A percentile compares a stretch with the other conserved stretches of the same genome.
phyloP scores from a whole-genome alignment of 805 yeast species.

The Yarrowia osloensis region DNA sequence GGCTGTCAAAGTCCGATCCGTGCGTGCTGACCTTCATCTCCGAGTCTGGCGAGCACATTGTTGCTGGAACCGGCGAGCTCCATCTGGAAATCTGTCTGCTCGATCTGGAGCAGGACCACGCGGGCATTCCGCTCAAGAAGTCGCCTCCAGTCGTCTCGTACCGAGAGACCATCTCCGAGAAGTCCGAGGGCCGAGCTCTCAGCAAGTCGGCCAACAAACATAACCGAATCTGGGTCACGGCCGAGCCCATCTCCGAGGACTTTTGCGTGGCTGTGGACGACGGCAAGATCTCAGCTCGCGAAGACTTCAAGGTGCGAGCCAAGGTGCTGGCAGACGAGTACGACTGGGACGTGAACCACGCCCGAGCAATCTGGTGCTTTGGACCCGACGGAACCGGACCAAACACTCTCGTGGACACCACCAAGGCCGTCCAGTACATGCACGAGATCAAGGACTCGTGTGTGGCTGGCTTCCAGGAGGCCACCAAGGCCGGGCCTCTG shows the following conservation, averaged over 20 bases:
- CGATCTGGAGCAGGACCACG: conserved; percentile 98
- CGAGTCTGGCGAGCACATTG: conserved; percentile 98
- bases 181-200: conserved; percentile 92
- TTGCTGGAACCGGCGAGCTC: conserved; percentile 99
- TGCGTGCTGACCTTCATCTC: conserved; percentile 87
- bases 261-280: conserved; percentile 84
- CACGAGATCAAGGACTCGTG: conserved; percentile 98
- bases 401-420: conserved; percentile 97
- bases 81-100: conserved; percentile 96
- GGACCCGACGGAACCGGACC: conserved; percentile 99
- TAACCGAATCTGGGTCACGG: conserved; percentile 98
- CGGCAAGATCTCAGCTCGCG: conserved; percentile 91
- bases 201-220: conserved; percentile 99
- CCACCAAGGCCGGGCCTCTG: conserved; percentile 99
- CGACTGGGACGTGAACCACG: conserved; percentile 99
- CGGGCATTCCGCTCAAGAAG: conserved; percentile 97
- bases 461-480: conserved; percentile 99
- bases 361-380: conserved; percentile 99
- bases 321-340: conserved; percentile 97
- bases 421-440: conserved; percentile 99
- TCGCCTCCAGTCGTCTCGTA: conserved; percentile 98
- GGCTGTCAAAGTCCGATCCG: conserved; percentile 99
- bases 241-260: conserved; percentile 95
- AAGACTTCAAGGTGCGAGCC: conserved; percentile 98
- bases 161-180: conserved; percentile 96